Evolutionary conservation across 768 basidiomycete genomes (phyloP), one percentile per base, ranked within the genome.

Genomic region (Amanita exitialis): DNA sequence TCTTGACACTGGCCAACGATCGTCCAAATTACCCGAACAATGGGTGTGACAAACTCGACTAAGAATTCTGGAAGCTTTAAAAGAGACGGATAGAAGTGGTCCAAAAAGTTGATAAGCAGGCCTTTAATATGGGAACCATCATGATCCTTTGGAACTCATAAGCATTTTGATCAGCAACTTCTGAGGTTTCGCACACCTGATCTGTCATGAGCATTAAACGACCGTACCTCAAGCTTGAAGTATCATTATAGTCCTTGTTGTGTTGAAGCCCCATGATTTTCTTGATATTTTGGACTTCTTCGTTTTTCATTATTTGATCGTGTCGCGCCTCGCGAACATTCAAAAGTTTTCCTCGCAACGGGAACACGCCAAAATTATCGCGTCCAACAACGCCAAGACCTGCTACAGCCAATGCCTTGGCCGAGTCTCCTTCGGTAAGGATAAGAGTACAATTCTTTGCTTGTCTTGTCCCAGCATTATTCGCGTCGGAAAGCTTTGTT

Each of bases 61-160:
- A 99, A 70, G 69, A 99, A 99, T 53, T 86, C 83, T 0, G 90
- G 86, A 15, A 96, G 67, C 64, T 84, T 91, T 52, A 99, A 76
- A 18, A 99, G 73, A 1, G 95, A 96, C 0, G 96, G 96, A 66
- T 86, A 97, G 66, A 93, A 98, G 63, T 94, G 87, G 61, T 98
- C 96, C 54, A 99, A 70, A 66, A 93, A 98, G 68, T 99, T 99
- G 71, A 99, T 94, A 44, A 99, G 76, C 6, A 98, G 79, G n/a
- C 96, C 96, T 67, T 99, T 99, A 71, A 99, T 99, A 69, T 99
- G 96, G n/a, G 96, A 98, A 47, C 96, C 96, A 68, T 99, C 96
- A 69, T 98, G 92, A 80, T 99, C 96, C 92, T 96, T 32, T 62
- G 52, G 55, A 10, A 38, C 25, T 38, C 25, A n/a, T 51, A 6